phyloP scores from a whole-genome alignment of 306 rosid genomes.

The Cucurbita pepo region DNA sequence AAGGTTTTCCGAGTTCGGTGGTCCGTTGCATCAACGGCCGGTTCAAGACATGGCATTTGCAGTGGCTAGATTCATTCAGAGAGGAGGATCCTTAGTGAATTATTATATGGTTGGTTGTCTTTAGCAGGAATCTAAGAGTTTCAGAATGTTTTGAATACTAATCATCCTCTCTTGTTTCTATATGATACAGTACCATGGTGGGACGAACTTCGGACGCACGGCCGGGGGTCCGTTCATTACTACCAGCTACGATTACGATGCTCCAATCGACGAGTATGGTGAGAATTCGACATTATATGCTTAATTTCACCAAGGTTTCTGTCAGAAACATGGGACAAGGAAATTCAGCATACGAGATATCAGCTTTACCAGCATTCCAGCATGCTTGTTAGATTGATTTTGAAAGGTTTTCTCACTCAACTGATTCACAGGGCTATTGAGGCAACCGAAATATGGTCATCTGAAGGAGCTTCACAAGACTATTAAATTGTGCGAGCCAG shows the following conservation, averaged over 20 bases:
- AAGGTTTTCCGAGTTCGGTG: constrained; percentile 93
- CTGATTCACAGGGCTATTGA: constrained; percentile 36
- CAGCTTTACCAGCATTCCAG: background rate
- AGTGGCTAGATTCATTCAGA: constrained; percentile 61
- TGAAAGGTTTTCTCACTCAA: background rate
- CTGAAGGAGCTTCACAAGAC: constrained; percentile 90
- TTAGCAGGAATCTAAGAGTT: constrained; percentile 4
- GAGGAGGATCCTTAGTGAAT: constrained; percentile 86
- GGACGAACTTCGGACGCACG: constrained; percentile 93
- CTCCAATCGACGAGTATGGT: constrained; percentile 97
- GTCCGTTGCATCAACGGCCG: constrained; percentile 70
- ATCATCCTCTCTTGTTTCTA: background rate
- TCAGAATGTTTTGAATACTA: background rate
- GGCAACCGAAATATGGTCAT: constrained; percentile 94
- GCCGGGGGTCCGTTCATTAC: constrained; percentile 98
- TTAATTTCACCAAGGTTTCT: background rate
- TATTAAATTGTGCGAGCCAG: constrained; percentile 58
- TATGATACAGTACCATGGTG: constrained; percentile 76
- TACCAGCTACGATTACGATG: constrained; percentile 95
- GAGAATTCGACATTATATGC: constrained; percentile 13
- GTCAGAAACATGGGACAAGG: background rate
- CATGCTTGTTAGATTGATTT: background rate
- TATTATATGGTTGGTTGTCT: constrained; percentile 72
- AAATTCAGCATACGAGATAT: background rate
- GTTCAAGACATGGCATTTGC: constrained; percentile 95